Evolutionary conservation across 768 basidiomycete genomes (phyloP).

Genomic region (Lactifluus piperatus): DNA sequence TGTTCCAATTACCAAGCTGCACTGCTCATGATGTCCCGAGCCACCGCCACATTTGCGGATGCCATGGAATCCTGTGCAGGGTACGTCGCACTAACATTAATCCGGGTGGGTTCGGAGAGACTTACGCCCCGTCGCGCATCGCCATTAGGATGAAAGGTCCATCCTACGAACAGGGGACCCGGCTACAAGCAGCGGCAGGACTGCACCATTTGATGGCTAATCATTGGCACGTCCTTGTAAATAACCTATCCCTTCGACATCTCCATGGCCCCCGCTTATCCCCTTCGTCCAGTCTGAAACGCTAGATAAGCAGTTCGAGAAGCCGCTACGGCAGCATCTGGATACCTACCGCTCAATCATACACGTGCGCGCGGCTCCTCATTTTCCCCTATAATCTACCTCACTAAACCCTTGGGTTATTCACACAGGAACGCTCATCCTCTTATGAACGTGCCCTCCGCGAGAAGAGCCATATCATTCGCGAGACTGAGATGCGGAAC

Average conservation of each 20-base stretch:
- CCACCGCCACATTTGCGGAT: constrained; percentile 77
- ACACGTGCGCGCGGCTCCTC: constrained; percentile 36
- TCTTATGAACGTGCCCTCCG: constrained; percentile 75
- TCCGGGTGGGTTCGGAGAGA: not conserved
- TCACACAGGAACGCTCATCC: constrained; percentile 66
- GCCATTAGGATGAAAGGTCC: constrained; percentile 61
- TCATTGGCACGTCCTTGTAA: constrained; percentile 84
- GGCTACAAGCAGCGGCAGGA: constrained; percentile 79
- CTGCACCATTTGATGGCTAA: constrained; percentile 88
- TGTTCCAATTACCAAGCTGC: constrained; percentile 77
- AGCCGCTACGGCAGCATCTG: constrained; percentile 77
- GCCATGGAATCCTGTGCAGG: constrained; percentile 78
- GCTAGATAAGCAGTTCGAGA: constrained; percentile 82
- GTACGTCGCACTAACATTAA: constrained; percentile 34
- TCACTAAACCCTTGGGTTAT: not conserved
- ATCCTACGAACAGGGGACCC: constrained; percentile 68
- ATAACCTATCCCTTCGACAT: constrained; percentile 24
- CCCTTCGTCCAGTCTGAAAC: constrained; percentile 55
- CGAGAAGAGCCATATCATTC: constrained; percentile 79
- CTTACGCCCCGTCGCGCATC: not conserved
- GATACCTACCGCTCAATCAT: constrained; percentile 72
- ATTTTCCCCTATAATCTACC: not conserved
- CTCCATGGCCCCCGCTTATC: not conserved
- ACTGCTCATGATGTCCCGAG: constrained; percentile 71
- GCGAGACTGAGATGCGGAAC: constrained; percentile 75